A percentile compares a stretch with the other conserved stretches of the same genome.
Conservation (phyloP, 2,329 filamentous ascomycete species). For the Fusarium falciforme region DNA sequence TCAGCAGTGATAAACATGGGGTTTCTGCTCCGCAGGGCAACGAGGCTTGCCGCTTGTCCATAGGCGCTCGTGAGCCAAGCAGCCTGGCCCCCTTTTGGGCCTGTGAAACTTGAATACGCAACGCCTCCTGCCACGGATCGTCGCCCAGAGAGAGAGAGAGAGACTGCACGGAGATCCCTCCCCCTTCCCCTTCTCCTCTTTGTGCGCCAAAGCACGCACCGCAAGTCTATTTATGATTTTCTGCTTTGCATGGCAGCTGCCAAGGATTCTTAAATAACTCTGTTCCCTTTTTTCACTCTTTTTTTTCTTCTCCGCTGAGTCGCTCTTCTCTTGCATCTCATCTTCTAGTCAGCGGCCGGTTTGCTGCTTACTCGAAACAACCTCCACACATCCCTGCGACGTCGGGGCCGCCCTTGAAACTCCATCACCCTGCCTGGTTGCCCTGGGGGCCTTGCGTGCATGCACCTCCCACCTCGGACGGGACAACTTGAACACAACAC, state of each 20-base stretch:
- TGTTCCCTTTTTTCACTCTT: neutral
- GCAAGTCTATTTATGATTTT: conserved; percentile 18
- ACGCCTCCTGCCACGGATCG: conserved; percentile 39
- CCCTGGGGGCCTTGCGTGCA: neutral
- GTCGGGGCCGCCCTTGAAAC: neutral
- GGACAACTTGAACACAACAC: conserved; percentile 20
- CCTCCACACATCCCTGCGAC: conserved; percentile 12
- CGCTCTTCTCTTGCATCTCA: neutral
- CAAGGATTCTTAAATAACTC: neutral
- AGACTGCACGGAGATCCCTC: neutral
- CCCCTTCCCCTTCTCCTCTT: conserved; percentile 22
- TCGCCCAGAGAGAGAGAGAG: conserved; percentile 12
- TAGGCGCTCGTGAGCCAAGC: conserved; percentile 21
- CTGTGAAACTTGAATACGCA: conserved; percentile 38
- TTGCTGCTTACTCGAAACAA: neutral
- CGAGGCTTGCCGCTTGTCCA: conserved; percentile 17
- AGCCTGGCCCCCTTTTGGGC: neutral
- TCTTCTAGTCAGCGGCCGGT: neutral
- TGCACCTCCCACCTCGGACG: conserved; percentile 15
- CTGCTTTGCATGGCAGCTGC: neutral
- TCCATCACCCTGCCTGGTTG: neutral
- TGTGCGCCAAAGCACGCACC: conserved; percentile 19
- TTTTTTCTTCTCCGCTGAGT: neutral
- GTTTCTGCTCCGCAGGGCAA: neutral
- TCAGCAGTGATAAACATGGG: conserved; percentile 2